Evolutionary conservation across 768 basidiomycete species (phyloP).

Genomic region (Lactarius psammicola): DNA sequence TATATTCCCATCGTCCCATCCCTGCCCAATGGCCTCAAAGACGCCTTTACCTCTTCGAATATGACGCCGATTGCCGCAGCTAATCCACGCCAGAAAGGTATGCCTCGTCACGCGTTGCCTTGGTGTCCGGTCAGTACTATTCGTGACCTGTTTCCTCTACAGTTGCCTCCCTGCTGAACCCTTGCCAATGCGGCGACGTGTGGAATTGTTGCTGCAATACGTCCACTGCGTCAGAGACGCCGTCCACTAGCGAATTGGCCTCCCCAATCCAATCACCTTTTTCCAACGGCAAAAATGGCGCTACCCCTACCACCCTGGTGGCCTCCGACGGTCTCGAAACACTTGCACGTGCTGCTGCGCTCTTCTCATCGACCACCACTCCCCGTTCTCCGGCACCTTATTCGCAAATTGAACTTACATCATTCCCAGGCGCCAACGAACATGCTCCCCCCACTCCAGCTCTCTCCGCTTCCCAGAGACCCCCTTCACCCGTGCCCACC

Average conservation of each 20-base stretch:
- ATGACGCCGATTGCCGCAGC: slow-evolving; percentile 16
- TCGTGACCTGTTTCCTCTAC: not conserved
- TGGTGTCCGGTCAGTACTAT: not conserved
- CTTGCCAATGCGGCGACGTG: slow-evolving; percentile 26
- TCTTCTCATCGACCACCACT: slow-evolving; percentile 13
- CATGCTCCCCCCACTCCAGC: not conserved
- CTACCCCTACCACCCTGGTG: not conserved
- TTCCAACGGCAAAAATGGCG: slow-evolving; percentile 15
- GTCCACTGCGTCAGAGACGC: not conserved
- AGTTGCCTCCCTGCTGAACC: slow-evolving; percentile 29
- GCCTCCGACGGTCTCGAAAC: slow-evolving; percentile 22
- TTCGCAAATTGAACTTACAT: not conserved
- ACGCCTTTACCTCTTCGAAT: slow-evolving; percentile 17
- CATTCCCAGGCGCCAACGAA: not conserved
- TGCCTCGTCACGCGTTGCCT: not conserved
- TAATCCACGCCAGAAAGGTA: slow-evolving; percentile 28
- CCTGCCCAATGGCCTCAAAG: slow-evolving; percentile 29
- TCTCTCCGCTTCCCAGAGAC: not conserved
- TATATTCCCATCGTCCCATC: slow-evolving; percentile 30
- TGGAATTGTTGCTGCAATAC: slow-evolving; percentile 24
- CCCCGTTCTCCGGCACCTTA: not conserved
- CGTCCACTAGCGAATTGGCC: slow-evolving; percentile 11
- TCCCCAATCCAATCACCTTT: not conserved
- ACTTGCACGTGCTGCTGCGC: slow-evolving; percentile 26
- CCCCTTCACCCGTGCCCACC: not conserved